Percentiles rank a stretch among this genome's conserved stretches.
Conservation (phyloP, 2,329 filamentous ascomycete genomes). For the Zelopaecilomyces penicillatus region DNA sequence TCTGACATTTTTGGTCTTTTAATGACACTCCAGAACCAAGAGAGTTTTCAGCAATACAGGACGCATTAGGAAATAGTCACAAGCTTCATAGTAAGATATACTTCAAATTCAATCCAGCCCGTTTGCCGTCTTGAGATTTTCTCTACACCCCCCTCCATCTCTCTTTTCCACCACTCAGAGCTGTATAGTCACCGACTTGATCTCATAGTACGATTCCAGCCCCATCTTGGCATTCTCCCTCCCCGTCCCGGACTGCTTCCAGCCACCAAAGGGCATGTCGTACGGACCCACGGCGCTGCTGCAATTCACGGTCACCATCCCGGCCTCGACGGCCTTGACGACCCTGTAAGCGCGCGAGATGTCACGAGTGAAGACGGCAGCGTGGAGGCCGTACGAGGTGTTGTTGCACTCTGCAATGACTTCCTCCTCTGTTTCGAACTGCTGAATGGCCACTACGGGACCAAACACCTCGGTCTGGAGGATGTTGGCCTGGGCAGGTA, state of each 20-base stretch:
- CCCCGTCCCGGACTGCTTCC: slow-evolving; percentile 53
- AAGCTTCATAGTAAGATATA: too few species aligned
- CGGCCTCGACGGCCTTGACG: slow-evolving; percentile 42
- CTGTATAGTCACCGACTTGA: slow-evolving; percentile 18
- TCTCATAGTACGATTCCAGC: slow-evolving; percentile 28
- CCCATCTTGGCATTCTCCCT: slow-evolving; percentile 36
- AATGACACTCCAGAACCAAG: too few species aligned
- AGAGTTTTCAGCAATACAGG: too few species aligned
- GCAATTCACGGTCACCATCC: slow-evolving; percentile 30
- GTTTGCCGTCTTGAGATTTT: too few species aligned
- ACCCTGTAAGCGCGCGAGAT: slow-evolving; percentile 23
- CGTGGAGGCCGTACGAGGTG: slow-evolving; percentile 43
- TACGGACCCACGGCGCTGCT: slow-evolving; percentile 14
- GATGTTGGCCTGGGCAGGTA: slow-evolving; percentile 16
- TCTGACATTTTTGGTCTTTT: too few species aligned
- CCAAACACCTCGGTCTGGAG: slow-evolving; percentile 24
- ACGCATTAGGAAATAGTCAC: too few species aligned
- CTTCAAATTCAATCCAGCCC: too few species aligned
- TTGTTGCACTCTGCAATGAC: slow-evolving; percentile 23
- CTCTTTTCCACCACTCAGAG: too few species aligned
- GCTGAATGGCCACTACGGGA: slow-evolving; percentile 19
- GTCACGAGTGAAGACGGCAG: slow-evolving; percentile 47
- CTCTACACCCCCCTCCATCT: too few species aligned
- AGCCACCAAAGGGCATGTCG: slow-evolving; percentile 29
- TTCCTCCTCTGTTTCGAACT: slow-evolving; percentile 20